A percentile compares a stretch with the other conserved stretches of the same genome.
Evolutionary conservation across 345 rosid genomes (phyloP).

Genomic region (Lepidium africanum): DNA sequence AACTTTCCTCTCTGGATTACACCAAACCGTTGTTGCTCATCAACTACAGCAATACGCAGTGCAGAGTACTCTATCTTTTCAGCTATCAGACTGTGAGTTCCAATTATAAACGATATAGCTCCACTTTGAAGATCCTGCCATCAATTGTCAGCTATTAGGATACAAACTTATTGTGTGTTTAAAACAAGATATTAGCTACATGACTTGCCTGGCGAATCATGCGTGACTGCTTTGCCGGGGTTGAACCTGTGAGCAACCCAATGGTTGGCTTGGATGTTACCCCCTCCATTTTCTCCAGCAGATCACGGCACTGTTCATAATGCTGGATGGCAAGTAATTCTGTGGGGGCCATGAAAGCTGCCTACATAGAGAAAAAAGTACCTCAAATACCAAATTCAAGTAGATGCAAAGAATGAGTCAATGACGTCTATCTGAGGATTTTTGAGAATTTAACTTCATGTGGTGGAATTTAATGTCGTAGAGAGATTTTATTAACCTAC

Average conservation of each 20-base stretch:
- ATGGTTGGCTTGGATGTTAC: constrained; percentile 59
- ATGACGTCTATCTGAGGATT: background rate
- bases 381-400: background rate
- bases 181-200: constrained; percentile 18
- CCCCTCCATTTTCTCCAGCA: constrained; percentile 60
- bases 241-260: constrained; percentile 90
- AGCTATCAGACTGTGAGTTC: constrained; percentile 89
- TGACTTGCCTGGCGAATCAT: constrained; percentile 73
- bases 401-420: background rate
- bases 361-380: constrained; percentile 40
- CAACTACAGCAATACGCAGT: constrained; percentile 91
- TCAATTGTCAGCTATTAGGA: constrained; percentile 14
- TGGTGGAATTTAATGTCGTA: background rate
- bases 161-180: background rate
- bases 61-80: constrained; percentile 76
- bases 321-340: constrained; percentile 96
- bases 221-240: constrained; percentile 70
- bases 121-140: constrained; percentile 80
- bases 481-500: constrained; percentile 33
- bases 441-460: background rate
- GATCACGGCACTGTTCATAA: constrained; percentile 62
- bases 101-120: constrained; percentile 78
- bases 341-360: constrained; percentile 98
- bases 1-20: constrained; percentile 96
- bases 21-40: constrained; percentile 98